Percentiles rank a stretch among this genome's conserved stretches.
Evolutionary conservation across 345 rosid species (phyloP).

Genomic region (Gossypium longicalyx): DNA sequence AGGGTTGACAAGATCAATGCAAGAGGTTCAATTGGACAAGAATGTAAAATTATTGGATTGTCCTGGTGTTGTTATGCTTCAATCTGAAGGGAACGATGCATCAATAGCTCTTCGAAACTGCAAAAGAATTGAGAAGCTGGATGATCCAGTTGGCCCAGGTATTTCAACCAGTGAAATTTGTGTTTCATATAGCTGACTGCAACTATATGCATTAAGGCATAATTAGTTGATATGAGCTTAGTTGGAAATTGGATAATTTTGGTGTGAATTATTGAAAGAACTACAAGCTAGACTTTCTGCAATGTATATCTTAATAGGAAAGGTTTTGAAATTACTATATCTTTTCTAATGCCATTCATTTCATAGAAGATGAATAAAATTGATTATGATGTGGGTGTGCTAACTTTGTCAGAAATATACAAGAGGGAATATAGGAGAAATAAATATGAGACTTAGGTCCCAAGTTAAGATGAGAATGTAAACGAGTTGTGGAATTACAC

Average conservation of each 20-base stretch:
- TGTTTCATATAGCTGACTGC: background rate
- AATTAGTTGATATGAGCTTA: slow-evolving; percentile 3
- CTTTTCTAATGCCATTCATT: background rate
- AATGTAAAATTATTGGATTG: slow-evolving; percentile 89
- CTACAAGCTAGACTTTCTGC: background rate
- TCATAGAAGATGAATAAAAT: background rate
- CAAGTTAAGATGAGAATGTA: background rate
- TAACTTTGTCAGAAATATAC: no score
- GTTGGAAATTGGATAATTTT: background rate
- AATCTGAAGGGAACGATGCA: slow-evolving; percentile 60
- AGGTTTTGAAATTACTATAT: background rate
- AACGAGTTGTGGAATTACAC: background rate
- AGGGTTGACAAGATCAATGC: slow-evolving; percentile 87
- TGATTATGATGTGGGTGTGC: background rate
- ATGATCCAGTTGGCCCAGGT: slow-evolving; percentile 94
- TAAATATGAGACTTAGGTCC: background rate
- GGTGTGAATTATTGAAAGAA: background rate
- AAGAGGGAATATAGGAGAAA: background rate
- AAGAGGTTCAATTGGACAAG: slow-evolving; percentile 92
- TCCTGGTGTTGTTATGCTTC: slow-evolving; percentile 96
- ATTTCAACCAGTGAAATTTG: slow-evolving; percentile 10
- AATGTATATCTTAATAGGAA: background rate
- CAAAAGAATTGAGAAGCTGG: slow-evolving; percentile 93
- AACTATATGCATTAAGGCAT: background rate
- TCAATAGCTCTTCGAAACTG: slow-evolving; percentile 85